Evolutionary conservation across 352 stramenopile species (phyloP), one percentile per base, ranked within the genome.

Genomic region (Thalassiosira mediterranea): DNA sequence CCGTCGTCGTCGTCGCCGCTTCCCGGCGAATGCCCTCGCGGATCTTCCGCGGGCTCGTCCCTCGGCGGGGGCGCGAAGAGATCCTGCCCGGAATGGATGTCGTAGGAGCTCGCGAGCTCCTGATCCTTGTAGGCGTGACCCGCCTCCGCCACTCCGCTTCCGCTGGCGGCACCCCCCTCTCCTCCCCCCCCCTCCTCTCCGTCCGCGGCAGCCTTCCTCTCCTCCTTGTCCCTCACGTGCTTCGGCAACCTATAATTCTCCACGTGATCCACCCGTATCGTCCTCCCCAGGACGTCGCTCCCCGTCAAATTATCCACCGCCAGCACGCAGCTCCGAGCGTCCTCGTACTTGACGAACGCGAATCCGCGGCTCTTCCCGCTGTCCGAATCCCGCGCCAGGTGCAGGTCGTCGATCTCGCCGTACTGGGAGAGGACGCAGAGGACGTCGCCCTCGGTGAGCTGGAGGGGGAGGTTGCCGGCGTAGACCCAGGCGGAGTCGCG

Each of bases 271-370:
- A 98, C 95, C 31, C 96, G 89, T 21, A 99, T 78, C 19, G 94
- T 95, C 44, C 96, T 86, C 46, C 96, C 96, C 64, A 98, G 87
- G 1, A 89, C 62, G 49, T 71, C 38, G 17, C 70, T 74, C 11
- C 96, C 95, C 73, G 96, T 97, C 26, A 99, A 92, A 82, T 99
- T 99, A 86, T 99, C 97, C 34, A 99, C 96, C 0, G 96, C 97
- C 72, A 99, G 88, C 25, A 99, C 92, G 17, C 96, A 98, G 64
- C 93, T 98, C 61, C 95, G 70, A 63, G 96, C 93, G 88, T 99
- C 95, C 78, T 98, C 94, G 77, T 98, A 98, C 88, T 99, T 99
- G 62, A 98, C 19, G 88, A 98, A 99, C 26, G 85, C 90, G 84
- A 98, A 99, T 28, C 96, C 96, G 31, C 95, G 94, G 44, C 93